These are phyloP conservation scores for Carex arenaria DNA, from an alignment of 202 grass and related monocot genomes.

Conservation along the genomic window DNA sequence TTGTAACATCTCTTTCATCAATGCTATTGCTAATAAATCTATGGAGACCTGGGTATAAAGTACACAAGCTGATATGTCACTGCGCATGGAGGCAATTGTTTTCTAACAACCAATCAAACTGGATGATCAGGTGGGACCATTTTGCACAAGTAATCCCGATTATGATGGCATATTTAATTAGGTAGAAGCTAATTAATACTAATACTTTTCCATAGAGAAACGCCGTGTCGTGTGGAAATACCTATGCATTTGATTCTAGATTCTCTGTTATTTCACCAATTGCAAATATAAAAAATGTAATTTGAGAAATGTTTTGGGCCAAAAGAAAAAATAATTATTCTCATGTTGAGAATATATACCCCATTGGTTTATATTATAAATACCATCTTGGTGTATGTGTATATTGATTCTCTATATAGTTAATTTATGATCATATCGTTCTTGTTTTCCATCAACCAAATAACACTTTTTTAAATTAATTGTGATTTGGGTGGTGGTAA, in stretches of 20 bases:
- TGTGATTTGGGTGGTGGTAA: not conserved
- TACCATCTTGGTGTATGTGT: not conserved
- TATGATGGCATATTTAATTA: not conserved
- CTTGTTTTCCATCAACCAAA: not conserved
- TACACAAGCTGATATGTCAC: conserved; percentile 9
- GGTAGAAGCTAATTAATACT: conserved; percentile 5
- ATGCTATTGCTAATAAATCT: conserved; percentile 7
- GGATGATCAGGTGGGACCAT: not conserved
- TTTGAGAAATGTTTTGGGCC: not conserved
- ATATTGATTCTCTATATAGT: not conserved
- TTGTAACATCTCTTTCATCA: conserved; percentile 10
- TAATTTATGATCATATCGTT: not conserved
- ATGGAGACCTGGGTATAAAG: not conserved
- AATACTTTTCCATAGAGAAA: not conserved
- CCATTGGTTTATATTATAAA: not conserved
- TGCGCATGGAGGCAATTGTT: not conserved
- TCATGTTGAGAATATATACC: not conserved
- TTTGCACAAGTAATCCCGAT: not conserved
- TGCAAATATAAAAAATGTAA: not conserved
- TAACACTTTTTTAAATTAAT: not conserved
- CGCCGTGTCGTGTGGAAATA: conserved; percentile 8
- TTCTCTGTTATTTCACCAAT: not conserved
- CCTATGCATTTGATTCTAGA: not conserved
- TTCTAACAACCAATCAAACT: not conserved
- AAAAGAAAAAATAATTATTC: not conserved